Evolutionary conservation across 352 stramenopile species (phyloP), one percentile per base, ranked within the genome.

Genomic region (Globisporangium cystogenes): DNA sequence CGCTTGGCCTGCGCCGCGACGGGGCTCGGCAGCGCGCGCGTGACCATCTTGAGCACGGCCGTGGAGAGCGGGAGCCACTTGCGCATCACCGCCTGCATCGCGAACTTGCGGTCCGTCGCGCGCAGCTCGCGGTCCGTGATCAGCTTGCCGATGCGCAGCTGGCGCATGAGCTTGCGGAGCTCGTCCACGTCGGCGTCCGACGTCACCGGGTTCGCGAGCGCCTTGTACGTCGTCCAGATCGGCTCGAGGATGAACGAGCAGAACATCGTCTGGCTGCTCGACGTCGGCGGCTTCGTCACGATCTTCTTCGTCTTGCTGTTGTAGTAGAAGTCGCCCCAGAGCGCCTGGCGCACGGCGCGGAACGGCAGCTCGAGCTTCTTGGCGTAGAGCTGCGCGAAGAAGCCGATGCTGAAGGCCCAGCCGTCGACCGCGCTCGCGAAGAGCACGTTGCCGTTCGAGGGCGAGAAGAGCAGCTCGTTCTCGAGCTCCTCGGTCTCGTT

Each of bases 241-340:
- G 88, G 80, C 16, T 96, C 82, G 4, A 98, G 68, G 20, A 98
- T 83, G 63, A 97, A 95, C 33, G 87, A 78, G 47, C 90, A 95
- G 56, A 98, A 98, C 85, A 98, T 96, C 24, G 84, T 90, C 60
- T 84, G 66, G 49, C 76, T 89, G 42, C 58, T 78, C 6, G 77
- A 67, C 3, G 75, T 88, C 43, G 78, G 73, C n/a, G 85, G 67
- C 65, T 88, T 88, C 18, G 66, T 87, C 46, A 83, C 78, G 43
- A 94, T 87, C 65, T 96, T 96, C 49, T 97, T 97, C 18, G 70
- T 87, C 71, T 96, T 96, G 46, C 56, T 61, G 58, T 96, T 96
- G 64, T 90, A 95, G 41, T 93, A 91, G 66, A 83, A 96, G 35
- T 97, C 87, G 5, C 93, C 94, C 90, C 93, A 98, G 35, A 98